phyloP scores from a whole-genome alignment of 257 asterid genomes.

The Nicotiana knightiana region DNA sequence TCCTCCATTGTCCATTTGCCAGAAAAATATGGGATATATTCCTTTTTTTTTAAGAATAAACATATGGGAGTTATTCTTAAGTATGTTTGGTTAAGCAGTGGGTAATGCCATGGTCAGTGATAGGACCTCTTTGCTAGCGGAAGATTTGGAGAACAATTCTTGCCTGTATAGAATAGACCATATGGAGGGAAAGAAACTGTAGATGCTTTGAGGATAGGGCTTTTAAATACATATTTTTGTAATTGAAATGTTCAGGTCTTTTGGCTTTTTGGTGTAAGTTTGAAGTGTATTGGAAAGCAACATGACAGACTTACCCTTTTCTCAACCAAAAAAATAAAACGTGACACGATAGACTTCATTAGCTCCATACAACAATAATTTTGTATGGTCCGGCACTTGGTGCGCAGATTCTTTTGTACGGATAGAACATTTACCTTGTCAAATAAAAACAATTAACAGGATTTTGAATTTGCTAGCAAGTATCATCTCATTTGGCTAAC shows the following conservation, averaged over 20 bases:
- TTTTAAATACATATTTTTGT: not conserved
- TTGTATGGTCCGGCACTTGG: not conserved
- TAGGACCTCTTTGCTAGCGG: not conserved
- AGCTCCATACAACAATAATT: not conserved
- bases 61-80: not conserved
- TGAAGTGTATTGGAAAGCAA: not conserved
- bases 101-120: not conserved
- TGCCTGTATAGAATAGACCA: not conserved
- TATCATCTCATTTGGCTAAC: not conserved
- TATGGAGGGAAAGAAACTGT: not conserved
- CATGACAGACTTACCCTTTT: not conserved
- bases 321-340: no score
- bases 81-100: not conserved
- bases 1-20: not conserved
- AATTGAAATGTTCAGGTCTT: not conserved
- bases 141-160: not conserved
- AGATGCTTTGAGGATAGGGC: not conserved
- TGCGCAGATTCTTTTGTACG: not conserved
- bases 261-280: not conserved
- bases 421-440: not conserved
- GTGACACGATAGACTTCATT: not conserved
- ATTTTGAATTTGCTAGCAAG: not conserved
- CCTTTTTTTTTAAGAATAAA: no score
- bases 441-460: not conserved
- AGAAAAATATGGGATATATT: not conserved